These are phyloP conservation scores for Phialophora macrospora DNA, from an alignment of 2,329 filamentous ascomycete species.

Conservation along the genomic window DNA sequence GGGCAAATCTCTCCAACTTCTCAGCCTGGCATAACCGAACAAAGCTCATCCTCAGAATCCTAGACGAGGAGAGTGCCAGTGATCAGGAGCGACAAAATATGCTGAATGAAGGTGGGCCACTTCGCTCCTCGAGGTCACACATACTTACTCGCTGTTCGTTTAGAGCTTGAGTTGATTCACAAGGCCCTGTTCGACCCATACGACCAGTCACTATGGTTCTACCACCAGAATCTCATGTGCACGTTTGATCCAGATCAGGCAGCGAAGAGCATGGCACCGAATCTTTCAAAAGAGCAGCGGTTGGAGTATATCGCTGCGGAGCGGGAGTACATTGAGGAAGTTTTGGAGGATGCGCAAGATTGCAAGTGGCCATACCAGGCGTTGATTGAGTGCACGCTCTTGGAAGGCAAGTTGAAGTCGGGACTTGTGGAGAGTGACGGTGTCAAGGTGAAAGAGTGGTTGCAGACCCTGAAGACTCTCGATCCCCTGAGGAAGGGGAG, in stretches of 20 bases:
- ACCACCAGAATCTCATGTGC: constrained; percentile 84
- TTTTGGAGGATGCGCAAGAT: constrained; percentile 68
- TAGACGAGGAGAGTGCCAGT: constrained; percentile 71
- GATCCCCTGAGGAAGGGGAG: constrained; percentile 76
- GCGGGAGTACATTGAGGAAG: constrained; percentile 72
- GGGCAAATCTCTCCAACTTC: constrained; percentile 87
- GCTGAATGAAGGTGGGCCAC: constrained; percentile 67
- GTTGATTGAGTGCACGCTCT: constrained; percentile 73
- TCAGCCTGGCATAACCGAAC: constrained; percentile 94
- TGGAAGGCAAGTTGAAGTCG: constrained; percentile 55
- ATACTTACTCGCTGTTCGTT: constrained; percentile 14
- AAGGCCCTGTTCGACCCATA: constrained; percentile 86
- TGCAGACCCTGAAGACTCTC: constrained; percentile 68
- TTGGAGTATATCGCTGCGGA: constrained; percentile 70
- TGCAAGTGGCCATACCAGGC: constrained; percentile 91
- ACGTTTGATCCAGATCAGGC: constrained; percentile 62
- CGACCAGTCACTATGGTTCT: constrained; percentile 96
- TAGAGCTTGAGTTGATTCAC: constrained; percentile 76
- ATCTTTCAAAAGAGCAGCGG: constrained; percentile 66
- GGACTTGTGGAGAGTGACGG: constrained; percentile 51
- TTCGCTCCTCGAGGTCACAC: background rate
- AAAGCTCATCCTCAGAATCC: constrained; percentile 76
- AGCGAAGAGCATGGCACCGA: constrained; percentile 65
- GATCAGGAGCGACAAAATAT: constrained; percentile 68
- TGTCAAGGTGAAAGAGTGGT: constrained; percentile 60